phyloP scores from a whole-genome alignment of 78 protist genomes.

The Salpingoeca rosetta region DNA sequence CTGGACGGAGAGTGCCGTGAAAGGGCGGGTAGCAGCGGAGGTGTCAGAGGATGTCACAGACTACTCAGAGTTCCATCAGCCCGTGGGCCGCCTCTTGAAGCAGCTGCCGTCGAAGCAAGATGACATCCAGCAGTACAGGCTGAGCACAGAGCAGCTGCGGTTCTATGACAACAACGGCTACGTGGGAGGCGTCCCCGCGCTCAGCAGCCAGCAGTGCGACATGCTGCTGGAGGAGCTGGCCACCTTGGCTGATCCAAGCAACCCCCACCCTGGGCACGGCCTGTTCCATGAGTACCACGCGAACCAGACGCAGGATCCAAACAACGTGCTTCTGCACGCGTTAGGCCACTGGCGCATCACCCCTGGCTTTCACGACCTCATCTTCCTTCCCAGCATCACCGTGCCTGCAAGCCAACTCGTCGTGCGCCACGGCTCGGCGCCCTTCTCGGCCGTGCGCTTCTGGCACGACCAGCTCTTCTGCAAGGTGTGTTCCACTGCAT shows the following conservation, averaged over 20 bases:
- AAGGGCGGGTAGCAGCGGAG: neutral
- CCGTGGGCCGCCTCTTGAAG: neutral
- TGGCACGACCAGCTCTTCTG: slow-evolving; percentile 12
- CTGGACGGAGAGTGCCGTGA: no score
- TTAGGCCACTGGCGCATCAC: neutral
- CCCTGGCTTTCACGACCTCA: neutral
- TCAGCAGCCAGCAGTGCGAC: neutral
- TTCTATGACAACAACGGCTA: neutral
- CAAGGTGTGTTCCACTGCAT: no score
- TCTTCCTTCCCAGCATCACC: neutral
- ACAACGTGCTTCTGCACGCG: neutral
- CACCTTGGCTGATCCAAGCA: neutral
- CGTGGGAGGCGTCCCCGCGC: neutral
- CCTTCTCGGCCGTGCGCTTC: neutral
- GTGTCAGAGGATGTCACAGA: neutral
- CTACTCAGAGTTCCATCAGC: neutral
- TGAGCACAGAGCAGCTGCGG: neutral
- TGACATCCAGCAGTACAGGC: neutral
- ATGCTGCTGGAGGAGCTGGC: neutral
- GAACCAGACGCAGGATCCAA: neutral
- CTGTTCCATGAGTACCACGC: slow-evolving; percentile 1
- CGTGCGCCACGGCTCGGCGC: neutral
- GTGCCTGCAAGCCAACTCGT: neutral
- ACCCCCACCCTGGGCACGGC: neutral
- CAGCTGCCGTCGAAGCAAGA: neutral